Percentiles rank a stretch among this genome's conserved stretches.
Conservation (phyloP, 345 rosid species). For the Excoecaria cochinchinensis region DNA sequence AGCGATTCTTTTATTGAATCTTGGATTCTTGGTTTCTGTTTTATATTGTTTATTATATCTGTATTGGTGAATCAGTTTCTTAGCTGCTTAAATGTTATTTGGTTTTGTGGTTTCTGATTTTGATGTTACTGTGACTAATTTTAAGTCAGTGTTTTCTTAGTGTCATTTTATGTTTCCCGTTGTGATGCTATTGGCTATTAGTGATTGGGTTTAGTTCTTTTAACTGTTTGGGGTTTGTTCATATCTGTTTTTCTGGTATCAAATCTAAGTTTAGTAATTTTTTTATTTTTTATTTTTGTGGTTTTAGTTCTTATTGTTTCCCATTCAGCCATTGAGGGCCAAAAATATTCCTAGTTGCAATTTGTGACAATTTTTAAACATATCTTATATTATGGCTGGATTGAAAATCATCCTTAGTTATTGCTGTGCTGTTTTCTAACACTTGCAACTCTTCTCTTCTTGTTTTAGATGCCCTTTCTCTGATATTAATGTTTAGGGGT, state of each 20-base stretch:
- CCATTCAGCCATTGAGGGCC: neutral
- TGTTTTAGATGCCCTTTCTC: neutral
- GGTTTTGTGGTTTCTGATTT: neutral
- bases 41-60: neutral
- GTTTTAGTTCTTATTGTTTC: neutral
- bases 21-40: neutral
- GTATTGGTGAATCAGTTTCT: neutral
- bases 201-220: neutral
- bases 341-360: neutral
- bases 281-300: neutral
- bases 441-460: neutral
- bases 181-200: neutral
- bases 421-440: neutral
- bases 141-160: neutral
- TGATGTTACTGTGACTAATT: neutral
- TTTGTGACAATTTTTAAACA: neutral
- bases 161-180: neutral
- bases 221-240: neutral
- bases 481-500: neutral
- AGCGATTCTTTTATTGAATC: neutral
- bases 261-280: neutral
- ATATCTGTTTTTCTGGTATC: neutral
- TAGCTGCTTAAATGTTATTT: neutral
- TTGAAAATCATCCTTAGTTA: neutral
- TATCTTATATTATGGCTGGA: neutral